Conservation (phyloP, 106 monocot genomes). For the Acorus calamus region DNA sequence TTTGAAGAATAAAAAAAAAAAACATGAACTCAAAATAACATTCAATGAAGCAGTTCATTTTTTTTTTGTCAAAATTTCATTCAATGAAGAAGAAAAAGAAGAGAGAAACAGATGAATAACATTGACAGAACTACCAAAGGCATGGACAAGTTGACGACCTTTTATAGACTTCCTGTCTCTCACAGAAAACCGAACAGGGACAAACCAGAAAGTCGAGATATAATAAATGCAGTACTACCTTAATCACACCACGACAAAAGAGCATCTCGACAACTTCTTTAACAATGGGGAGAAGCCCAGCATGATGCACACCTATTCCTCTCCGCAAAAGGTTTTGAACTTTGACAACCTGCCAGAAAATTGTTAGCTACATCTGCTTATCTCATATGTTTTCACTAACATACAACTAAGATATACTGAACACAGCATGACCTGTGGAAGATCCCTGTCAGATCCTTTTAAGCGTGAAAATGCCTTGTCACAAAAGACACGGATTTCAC, state of each 20-base stretch:
- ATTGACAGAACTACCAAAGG: too few relatives aligned
- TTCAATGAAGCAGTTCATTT: too few relatives aligned
- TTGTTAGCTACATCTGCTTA: neutral
- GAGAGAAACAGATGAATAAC: too few relatives aligned
- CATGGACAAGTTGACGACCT: too few relatives aligned
- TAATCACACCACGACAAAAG: slow-evolving; percentile 91
- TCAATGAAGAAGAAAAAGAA: too few relatives aligned
- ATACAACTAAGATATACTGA: neutral
- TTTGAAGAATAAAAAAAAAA: too few relatives aligned
- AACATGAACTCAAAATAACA: too few relatives aligned
- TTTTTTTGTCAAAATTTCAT: too few relatives aligned
- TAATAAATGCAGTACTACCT: slow-evolving; percentile 24
- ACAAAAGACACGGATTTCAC: slow-evolving; percentile 79
- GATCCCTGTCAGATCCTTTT: slow-evolving; percentile 88
- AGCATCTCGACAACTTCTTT: slow-evolving; percentile 99
- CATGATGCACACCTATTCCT: slow-evolving; percentile 96
- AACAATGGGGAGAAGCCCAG: slow-evolving; percentile 96
- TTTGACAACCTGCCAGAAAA: slow-evolving; percentile 55
- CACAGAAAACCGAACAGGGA: too few relatives aligned
- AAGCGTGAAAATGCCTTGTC: slow-evolving; percentile 93
- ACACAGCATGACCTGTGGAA: slow-evolving; percentile 62
- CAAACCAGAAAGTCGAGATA: too few relatives aligned
- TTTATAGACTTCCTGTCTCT: too few relatives aligned
- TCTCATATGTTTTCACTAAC: neutral
- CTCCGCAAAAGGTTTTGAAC: slow-evolving; percentile 65